These are phyloP conservation scores for Protea cynaroides DNA, from an alignment of 164 flowering plant species.

Conservation along the genomic window DNA sequence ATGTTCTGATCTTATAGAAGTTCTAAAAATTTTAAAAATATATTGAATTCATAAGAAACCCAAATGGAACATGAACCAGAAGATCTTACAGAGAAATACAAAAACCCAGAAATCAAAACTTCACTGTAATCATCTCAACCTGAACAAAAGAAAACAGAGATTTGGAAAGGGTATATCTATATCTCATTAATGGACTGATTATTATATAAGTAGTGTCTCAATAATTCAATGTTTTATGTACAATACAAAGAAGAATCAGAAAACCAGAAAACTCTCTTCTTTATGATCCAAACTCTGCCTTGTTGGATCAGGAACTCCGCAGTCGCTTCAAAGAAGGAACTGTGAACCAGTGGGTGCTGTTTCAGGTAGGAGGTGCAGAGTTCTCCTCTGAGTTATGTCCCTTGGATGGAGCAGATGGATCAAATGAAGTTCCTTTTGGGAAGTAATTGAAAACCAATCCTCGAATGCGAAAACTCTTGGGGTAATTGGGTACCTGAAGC, in stretches of 20 bases:
- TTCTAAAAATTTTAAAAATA: too few relatives aligned
- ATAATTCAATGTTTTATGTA: constrained; percentile 1
- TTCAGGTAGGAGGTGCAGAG: constrained; percentile 13
- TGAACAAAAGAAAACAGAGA: neutral
- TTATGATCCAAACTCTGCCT: neutral
- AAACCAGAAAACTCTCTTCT: neutral
- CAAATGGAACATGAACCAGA: too few relatives aligned
- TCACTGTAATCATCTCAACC: neutral
- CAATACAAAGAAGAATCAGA: neutral
- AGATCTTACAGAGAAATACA: neutral
- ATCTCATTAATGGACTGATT: neutral
- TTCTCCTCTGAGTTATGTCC: constrained; percentile 25
- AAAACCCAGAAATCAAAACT: neutral
- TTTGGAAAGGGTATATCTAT: neutral
- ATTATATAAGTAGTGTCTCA: neutral
- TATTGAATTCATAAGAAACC: too few relatives aligned
- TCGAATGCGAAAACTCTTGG: neutral
- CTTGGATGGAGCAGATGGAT: constrained; percentile 41
- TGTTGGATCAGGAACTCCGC: neutral
- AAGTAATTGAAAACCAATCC: constrained; percentile 19
- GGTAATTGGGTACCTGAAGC: neutral
- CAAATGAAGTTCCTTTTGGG: constrained; percentile 22
- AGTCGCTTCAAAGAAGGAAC: neutral
- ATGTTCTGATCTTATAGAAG: too few relatives aligned
- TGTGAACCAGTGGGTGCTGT: neutral